Conservation (phyloP, 164 flowering plant species). For the Warburgia ugandensis region DNA sequence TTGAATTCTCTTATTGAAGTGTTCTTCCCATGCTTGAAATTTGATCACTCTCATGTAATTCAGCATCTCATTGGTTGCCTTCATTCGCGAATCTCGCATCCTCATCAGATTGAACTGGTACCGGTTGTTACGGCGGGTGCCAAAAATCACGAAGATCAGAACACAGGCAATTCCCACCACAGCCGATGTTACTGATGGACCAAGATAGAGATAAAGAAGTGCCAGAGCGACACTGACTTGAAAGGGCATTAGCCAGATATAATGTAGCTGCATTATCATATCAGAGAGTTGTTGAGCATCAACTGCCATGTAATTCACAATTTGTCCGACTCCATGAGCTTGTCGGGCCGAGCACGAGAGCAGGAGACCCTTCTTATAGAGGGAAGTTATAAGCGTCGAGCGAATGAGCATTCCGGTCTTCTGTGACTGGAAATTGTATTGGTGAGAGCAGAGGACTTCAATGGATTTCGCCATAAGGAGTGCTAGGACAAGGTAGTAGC, state of each 20-base stretch:
- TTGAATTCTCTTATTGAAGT: conserved; percentile 58
- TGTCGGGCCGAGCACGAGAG: conserved; percentile 83
- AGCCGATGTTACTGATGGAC: conserved; percentile 42
- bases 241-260: conserved; percentile 79
- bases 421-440: conserved; percentile 74
- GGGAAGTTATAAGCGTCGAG: conserved; percentile 59
- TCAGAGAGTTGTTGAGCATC: conserved; percentile 96
- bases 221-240: conserved; percentile 55
- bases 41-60: conserved; percentile 87
- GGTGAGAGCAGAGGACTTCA: conserved; percentile 70
- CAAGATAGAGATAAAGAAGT: conserved; percentile 61
- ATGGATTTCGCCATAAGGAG: conserved; percentile 61
- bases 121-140: conserved; percentile 50
- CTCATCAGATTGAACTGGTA: conserved; percentile 56
- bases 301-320: conserved; percentile 96
- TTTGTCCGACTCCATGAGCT: conserved; percentile 86
- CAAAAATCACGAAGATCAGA: conserved; percentile 44
- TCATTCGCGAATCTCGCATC: conserved; percentile 74
- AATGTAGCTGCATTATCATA: conserved; percentile 79
- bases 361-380: conserved; percentile 81
- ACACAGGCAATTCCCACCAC: conserved; percentile 38
- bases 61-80: conserved; percentile 86
- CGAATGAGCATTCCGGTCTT: conserved; percentile 85
- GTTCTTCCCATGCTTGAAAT: conserved; percentile 97
- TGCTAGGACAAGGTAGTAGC: conserved; percentile 62